Evolutionary conservation across 345 rosid genomes (phyloP), one percentile per base, ranked within the genome.

Genomic region (Ceriops zippeliana): DNA sequence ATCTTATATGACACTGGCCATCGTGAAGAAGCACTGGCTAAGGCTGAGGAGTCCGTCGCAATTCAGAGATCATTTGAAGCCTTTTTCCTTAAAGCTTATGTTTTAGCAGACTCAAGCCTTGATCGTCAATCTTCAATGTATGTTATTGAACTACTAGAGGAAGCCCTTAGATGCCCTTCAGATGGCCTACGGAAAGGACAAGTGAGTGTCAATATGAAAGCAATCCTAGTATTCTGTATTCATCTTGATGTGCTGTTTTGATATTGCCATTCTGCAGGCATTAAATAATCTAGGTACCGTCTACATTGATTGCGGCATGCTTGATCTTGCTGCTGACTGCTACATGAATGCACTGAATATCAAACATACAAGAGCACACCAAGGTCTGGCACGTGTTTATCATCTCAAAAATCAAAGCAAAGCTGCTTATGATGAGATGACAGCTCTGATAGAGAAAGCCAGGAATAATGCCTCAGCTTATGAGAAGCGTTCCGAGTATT

Each of bases 101-200:
- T 85, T 61, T 79, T 96, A 61, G 90, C 98, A 6, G 96, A 90
- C 75, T 80, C 92, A 2, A 85, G 80, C 34, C 87, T 83, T 16
- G 89, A 90, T 76, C 73, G 86, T 0, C 86, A 89, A 28, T 86
- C 96, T 20, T 86, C 93, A 30, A 70, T 52, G 27, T 82, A 83
- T 70, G 98, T 96, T 35, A 83, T 87, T 27, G 78, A 96, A 72
- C 89, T 96, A 79, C 82, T 90, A 8, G 92, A 89, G 73, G 98
- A 96, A 76, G 99, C 99, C 67, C 91, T 90, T 61, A 86, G 82
- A 52, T 96, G 99, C 74, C 98, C 99, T 58, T 96, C 97, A 16
- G 99, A 96, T 77, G 98, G 97, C 21, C 97, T 96, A n/a, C 89
- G 97, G 16, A 96, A 96, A 83, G 99, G 99, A 77, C 98, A 96